Evolutionary conservation across 352 stramenopile genomes (phyloP).

Genomic region (Phytophthora vignae): DNA sequence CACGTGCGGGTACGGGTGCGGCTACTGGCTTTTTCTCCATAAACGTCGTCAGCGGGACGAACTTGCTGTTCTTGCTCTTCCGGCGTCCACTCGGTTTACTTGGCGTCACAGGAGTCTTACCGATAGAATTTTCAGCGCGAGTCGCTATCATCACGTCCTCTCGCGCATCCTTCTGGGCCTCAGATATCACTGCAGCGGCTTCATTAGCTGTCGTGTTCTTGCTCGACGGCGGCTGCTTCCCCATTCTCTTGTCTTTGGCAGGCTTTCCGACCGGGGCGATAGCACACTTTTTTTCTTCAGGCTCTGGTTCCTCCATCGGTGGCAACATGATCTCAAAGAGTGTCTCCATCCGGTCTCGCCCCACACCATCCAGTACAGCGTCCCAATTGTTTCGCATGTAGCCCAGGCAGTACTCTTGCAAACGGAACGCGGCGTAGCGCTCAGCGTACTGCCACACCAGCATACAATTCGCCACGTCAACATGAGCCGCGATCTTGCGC

Average conservation of each 20-base stretch:
- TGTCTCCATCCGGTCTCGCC: conserved; percentile 64
- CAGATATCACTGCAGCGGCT: not conserved
- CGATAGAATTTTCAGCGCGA: not conserved
- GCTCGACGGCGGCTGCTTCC: conserved; percentile 11
- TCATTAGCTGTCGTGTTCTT: conserved; percentile 10
- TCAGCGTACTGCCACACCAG: conserved; percentile 71
- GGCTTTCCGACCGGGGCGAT: not conserved
- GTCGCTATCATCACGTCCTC: not conserved
- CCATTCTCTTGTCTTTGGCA: conserved; percentile 26
- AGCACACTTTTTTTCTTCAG: conserved; percentile 23
- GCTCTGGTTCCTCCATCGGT: conserved; percentile 29
- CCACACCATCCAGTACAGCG: conserved; percentile 67
- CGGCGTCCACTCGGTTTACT: conserved; percentile 24
- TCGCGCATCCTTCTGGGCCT: not conserved
- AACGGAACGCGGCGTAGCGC: conserved; percentile 47
- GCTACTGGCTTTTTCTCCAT: conserved; percentile 29
- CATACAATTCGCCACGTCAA: conserved; percentile 70
- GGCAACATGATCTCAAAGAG: conserved; percentile 75
- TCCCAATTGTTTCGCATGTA: conserved; percentile 85
- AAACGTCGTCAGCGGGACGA: conserved; percentile 65
- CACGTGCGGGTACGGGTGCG: not conserved
- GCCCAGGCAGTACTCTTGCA: conserved; percentile 58
- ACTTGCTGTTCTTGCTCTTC: conserved; percentile 56
- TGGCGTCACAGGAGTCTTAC: not conserved
- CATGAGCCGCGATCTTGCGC: conserved; percentile 51